Evolutionary conservation across 2,329 filamentous ascomycete genomes (phyloP).

Genomic region (Sclerotinia nivalis): DNA sequence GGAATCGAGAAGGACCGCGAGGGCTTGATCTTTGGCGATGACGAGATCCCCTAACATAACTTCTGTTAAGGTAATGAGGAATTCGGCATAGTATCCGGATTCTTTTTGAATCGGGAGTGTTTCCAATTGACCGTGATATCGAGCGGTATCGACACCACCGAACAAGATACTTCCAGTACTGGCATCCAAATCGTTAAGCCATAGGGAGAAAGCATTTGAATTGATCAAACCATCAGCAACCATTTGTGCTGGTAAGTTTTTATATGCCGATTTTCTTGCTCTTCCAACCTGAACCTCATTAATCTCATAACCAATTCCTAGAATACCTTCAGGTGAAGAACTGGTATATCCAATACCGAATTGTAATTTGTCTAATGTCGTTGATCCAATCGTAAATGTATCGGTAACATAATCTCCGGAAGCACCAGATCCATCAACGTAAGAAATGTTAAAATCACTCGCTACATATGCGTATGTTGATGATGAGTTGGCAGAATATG

Average conservation of each 20-base stretch:
- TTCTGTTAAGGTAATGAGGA: slow-evolving; percentile 68
- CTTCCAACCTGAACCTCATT: slow-evolving; percentile 76
- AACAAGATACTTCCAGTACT: slow-evolving; percentile 70
- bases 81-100: slow-evolving; percentile 56
- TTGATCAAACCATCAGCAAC: slow-evolving; percentile 60
- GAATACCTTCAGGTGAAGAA: slow-evolving; percentile 66
- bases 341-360: slow-evolving; percentile 72
- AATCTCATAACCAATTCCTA: slow-evolving; percentile 78
- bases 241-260: slow-evolving; percentile 69
- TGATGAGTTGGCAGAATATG: slow-evolving; percentile 69
- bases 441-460: slow-evolving; percentile 81
- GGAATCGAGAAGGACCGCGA: slow-evolving; percentile 70
- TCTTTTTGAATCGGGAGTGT: slow-evolving; percentile 66
- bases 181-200: slow-evolving; percentile 70
- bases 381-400: slow-evolving; percentile 60
- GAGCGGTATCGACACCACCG: slow-evolving; percentile 69
- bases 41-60: slow-evolving; percentile 49
- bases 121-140: slow-evolving; percentile 62
- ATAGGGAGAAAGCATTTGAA: slow-evolving; percentile 71
- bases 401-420: slow-evolving; percentile 80
- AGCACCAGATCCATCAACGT: slow-evolving; percentile 78
- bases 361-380: slow-evolving; percentile 58
- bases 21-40: slow-evolving; percentile 51
- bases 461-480: slow-evolving; percentile 75
- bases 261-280: slow-evolving; percentile 56